Conservation (phyloP, 306 rosid genomes). For the Prunus campanulata region DNA sequence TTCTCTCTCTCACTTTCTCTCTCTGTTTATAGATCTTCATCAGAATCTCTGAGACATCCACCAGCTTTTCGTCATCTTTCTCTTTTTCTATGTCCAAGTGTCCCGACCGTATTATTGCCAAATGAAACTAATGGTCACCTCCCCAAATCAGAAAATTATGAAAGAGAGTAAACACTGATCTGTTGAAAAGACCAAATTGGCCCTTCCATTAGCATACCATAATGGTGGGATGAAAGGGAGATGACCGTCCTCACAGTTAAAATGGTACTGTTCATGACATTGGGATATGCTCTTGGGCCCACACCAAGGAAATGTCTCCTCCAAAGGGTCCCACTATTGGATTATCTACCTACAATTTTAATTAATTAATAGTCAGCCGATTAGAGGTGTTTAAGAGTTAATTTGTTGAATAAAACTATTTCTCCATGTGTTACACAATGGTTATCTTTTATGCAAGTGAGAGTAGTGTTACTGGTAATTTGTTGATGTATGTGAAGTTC, state of each 20-base stretch:
- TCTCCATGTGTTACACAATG: not conserved
- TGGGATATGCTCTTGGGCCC: slow-evolving; percentile 16
- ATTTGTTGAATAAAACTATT: not conserved
- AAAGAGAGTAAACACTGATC: not conserved
- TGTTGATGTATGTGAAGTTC: not conserved
- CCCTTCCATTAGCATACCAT: not conserved
- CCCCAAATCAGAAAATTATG: not conserved
- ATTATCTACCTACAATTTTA: not conserved
- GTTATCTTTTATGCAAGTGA: not conserved
- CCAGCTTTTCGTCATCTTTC: slow-evolving; percentile 56
- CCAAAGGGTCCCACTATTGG: slow-evolving; percentile 7
- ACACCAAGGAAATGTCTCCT: slow-evolving; percentile 7
- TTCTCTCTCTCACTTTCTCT: slow-evolving; percentile 3
- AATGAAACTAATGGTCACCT: slow-evolving; percentile 41
- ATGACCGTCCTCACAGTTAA: slow-evolving; percentile 2
- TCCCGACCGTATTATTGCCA: slow-evolving; percentile 64
- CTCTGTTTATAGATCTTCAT: slow-evolving; percentile 41
- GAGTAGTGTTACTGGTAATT: not conserved
- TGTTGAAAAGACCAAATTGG: slow-evolving; percentile 2
- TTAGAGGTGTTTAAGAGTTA: not conserved
- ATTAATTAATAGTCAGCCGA: no score
- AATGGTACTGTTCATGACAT: slow-evolving; percentile 1
- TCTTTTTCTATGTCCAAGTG: slow-evolving; percentile 40
- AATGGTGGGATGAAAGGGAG: not conserved
- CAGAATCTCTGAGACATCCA: slow-evolving; percentile 47